Percentiles rank a stretch among this genome's conserved stretches.
Evolutionary conservation across 1,284 basidiomycete genomes (phyloP).

Genomic region (Rhizoctonia solani): DNA sequence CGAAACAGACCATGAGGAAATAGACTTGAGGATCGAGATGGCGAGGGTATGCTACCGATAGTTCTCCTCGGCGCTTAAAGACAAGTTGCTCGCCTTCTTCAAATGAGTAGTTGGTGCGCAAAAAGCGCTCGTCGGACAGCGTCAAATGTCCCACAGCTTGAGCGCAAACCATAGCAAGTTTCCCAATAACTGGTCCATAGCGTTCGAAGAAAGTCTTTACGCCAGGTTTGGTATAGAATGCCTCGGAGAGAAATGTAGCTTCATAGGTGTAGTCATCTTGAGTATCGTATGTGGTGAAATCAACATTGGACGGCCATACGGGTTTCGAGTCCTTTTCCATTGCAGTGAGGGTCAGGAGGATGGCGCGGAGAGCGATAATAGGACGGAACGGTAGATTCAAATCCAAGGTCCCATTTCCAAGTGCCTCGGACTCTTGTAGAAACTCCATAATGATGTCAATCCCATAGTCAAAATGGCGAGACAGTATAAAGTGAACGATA

Average conservation of each 20-base stretch:
- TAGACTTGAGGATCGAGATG: constrained; percentile 68
- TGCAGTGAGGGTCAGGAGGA: constrained; percentile 70
- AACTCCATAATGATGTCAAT: constrained; percentile 80
- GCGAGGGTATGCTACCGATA: constrained; percentile 66
- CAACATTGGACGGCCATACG: constrained; percentile 74
- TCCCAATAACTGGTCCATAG: constrained; percentile 63
- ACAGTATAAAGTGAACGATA: constrained; percentile 82
- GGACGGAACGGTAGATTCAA: constrained; percentile 72
- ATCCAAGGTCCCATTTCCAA: constrained; percentile 41
- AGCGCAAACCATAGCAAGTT: constrained; percentile 67
- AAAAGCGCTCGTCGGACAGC: constrained; percentile 77
- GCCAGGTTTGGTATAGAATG: constrained; percentile 64
- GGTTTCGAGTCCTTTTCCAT: constrained; percentile 74
- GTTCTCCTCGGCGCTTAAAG: constrained; percentile 70
- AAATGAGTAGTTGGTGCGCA: constrained; percentile 63
- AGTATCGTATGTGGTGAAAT: constrained; percentile 62
- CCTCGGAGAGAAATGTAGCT: constrained; percentile 56
- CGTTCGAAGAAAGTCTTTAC: constrained; percentile 77
- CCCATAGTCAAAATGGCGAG: constrained; percentile 86
- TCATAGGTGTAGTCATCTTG: constrained; percentile 72
- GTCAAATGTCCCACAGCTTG: constrained; percentile 76
- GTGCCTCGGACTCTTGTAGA: constrained; percentile 61
- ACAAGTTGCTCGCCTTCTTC: constrained; percentile 70
- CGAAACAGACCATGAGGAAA: constrained; percentile 78
- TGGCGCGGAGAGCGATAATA: constrained; percentile 76